These are phyloP conservation scores for Trichoderma sp. DNA, from an alignment of 2,329 filamentous ascomycete species.

Conservation along the genomic window DNA sequence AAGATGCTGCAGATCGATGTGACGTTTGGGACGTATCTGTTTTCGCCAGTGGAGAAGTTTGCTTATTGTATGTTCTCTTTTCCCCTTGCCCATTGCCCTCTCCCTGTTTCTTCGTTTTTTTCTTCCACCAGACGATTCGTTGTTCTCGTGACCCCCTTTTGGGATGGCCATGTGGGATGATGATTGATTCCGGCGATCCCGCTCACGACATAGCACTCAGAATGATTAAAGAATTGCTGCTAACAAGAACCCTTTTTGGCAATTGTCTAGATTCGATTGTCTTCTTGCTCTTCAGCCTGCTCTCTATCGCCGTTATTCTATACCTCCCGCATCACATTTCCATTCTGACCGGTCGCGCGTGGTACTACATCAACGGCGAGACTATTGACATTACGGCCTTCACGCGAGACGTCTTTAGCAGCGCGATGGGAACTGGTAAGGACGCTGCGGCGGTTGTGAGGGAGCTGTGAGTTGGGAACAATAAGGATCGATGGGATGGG, in stretches of 20 bases:
- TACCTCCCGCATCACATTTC: conserved; percentile 92
- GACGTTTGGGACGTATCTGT: conserved; percentile 95
- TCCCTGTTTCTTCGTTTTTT: not conserved
- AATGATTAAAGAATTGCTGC: not conserved
- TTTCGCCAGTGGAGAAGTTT: conserved; percentile 93
- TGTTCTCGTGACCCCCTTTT: conserved; percentile 62
- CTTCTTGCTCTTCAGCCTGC: conserved; percentile 84
- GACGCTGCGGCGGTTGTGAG: conserved; percentile 28
- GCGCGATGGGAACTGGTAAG: conserved; percentile 22
- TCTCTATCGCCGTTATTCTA: conserved; percentile 80
- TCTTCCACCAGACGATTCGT: not conserved
- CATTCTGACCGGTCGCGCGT: conserved; percentile 78
- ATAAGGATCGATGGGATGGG: not conserved
- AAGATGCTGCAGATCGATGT: conserved; percentile 99
- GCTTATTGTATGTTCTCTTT: conserved; percentile 70
- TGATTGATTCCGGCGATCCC: not conserved
- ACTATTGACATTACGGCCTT: conserved; percentile 49
- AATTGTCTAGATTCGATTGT: conserved; percentile 73
- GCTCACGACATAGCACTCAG: not conserved
- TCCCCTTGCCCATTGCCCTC: not conserved
- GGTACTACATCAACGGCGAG: conserved; percentile 94
- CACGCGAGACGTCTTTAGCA: conserved; percentile 33
- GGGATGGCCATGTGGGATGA: conserved; percentile 63
- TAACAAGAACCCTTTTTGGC: not conserved
- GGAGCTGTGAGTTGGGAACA: conserved; percentile 32